Conservation (phyloP, 306 rosid genomes). For the Carpinus viminea region DNA sequence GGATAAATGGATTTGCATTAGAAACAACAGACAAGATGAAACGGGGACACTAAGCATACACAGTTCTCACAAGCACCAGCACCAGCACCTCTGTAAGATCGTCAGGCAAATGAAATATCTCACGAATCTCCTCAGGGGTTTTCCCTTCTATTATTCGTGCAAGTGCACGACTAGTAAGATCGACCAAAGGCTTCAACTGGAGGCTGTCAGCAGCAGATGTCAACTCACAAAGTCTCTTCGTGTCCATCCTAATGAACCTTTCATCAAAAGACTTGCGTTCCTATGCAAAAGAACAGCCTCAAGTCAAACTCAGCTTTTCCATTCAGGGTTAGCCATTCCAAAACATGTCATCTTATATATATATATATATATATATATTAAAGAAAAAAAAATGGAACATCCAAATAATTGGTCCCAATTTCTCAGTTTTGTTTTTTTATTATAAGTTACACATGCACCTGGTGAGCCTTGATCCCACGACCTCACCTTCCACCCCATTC, state of each 20-base stretch:
- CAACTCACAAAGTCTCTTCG: conserved; percentile 87
- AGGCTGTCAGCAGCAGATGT: conserved; percentile 93
- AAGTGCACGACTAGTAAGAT: conserved; percentile 89
- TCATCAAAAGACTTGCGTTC: conserved; percentile 84
- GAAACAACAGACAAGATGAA: conserved; percentile 26
- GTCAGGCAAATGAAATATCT: conserved; percentile 89
- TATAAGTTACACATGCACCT: background rate
- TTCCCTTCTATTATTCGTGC: conserved; percentile 97
- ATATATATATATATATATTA: too few species aligned
- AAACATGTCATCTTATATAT: background rate
- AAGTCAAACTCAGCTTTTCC: conserved; percentile 23
- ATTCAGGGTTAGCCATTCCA: conserved; percentile 14
- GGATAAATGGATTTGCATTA: conserved; percentile 37
- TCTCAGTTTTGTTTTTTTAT: background rate
- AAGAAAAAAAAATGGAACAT: background rate
- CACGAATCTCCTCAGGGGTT: conserved; percentile 91
- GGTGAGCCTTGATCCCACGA: background rate
- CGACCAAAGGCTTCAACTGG: conserved; percentile 92
- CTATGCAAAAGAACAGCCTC: conserved; percentile 46
- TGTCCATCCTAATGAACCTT: conserved; percentile 78
- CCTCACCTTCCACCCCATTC: background rate
- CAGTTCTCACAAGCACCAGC: conserved; percentile 42
- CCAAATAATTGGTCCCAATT: conserved; percentile 1
- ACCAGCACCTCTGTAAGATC: conserved; percentile 93
- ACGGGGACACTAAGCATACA: conserved; percentile 30